These are phyloP conservation scores for Wakefieldia striispora DNA, from an alignment of 768 basidiomycete genomes.

Conservation along the genomic window DNA sequence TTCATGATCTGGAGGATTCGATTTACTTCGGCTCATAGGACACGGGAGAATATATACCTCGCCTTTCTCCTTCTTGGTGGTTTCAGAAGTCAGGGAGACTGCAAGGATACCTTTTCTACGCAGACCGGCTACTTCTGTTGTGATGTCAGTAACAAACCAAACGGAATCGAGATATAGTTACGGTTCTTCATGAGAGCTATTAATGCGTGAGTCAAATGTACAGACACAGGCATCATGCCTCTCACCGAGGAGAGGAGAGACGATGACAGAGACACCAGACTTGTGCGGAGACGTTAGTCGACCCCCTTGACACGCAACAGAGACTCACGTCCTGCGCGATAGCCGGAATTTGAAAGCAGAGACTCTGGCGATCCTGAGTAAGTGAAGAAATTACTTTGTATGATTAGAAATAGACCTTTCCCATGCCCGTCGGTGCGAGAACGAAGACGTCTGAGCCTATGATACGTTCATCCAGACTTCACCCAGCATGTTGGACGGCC, in stretches of 20 bases:
- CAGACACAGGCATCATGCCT: neutral
- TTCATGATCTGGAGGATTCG: constrained; percentile 47
- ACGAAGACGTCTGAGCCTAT: constrained; percentile 73
- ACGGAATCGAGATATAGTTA: constrained; percentile 30
- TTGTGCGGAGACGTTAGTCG: constrained; percentile 21
- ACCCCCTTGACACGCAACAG: neutral
- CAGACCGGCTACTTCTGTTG: constrained; percentile 62
- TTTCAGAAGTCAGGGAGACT: constrained; percentile 67
- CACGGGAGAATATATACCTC: constrained; percentile 37
- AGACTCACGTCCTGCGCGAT: constrained; percentile 53
- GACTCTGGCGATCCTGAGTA: constrained; percentile 45
- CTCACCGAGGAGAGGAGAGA: constrained; percentile 75
- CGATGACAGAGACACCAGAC: constrained; percentile 70
- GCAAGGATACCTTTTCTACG: constrained; percentile 54
- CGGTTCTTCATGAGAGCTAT: constrained; percentile 83
- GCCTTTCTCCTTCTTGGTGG: constrained; percentile 48
- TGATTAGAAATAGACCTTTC: constrained; percentile 52
- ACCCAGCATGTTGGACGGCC: neutral
- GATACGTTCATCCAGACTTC: neutral
- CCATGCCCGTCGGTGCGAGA: constrained; percentile 86
- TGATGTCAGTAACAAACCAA: constrained; percentile 3
- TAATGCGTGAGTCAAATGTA: neutral
- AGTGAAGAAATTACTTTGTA: neutral
- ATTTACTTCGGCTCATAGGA: neutral
- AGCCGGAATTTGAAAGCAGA: constrained; percentile 86